Conservation (phyloP, 139 green algal species). For the Haematococcus lacustris region DNA sequence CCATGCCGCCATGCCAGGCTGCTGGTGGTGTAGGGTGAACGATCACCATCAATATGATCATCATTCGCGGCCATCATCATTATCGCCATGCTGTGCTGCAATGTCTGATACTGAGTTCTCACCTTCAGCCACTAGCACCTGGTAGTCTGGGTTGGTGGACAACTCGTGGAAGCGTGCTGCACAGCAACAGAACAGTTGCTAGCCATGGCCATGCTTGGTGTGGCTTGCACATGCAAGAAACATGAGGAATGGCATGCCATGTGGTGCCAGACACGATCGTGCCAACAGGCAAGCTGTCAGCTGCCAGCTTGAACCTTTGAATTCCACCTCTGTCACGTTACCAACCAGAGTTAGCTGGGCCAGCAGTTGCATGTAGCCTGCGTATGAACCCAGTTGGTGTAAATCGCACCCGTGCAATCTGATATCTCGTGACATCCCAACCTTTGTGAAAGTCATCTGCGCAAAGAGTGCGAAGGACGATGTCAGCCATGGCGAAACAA, state of each 20-base stretch:
- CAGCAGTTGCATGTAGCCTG: slow-evolving; percentile 74
- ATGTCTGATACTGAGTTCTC: too few relatives aligned
- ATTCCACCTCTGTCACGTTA: slow-evolving; percentile 41
- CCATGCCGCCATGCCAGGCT: too few relatives aligned
- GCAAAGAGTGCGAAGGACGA: too few relatives aligned
- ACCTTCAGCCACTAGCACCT: slow-evolving; percentile 58
- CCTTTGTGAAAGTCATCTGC: slow-evolving; percentile 12
- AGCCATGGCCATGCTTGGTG: not conserved
- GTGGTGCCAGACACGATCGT: not conserved
- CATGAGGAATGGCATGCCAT: too few relatives aligned
- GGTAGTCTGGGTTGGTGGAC: slow-evolving; percentile 30
- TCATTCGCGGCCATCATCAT: too few relatives aligned
- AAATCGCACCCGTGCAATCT: too few relatives aligned
- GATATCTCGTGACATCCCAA: not conserved
- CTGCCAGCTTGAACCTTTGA: slow-evolving; percentile 34
- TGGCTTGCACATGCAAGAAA: not conserved
- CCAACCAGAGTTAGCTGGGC: slow-evolving; percentile 73
- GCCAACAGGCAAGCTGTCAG: not conserved
- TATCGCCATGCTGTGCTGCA: too few relatives aligned
- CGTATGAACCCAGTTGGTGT: too few relatives aligned
- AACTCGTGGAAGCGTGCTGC: slow-evolving; percentile 19
- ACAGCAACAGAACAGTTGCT: not conserved
- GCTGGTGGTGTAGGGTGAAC: too few relatives aligned
- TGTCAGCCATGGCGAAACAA: slow-evolving; percentile 8
- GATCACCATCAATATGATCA: too few relatives aligned